Percentiles rank a stretch among this genome's conserved stretches.
These are phyloP conservation scores for Blepharisma japonicum DNA, from an alignment of 73 alveolate species.

Conservation along the genomic window DNA sequence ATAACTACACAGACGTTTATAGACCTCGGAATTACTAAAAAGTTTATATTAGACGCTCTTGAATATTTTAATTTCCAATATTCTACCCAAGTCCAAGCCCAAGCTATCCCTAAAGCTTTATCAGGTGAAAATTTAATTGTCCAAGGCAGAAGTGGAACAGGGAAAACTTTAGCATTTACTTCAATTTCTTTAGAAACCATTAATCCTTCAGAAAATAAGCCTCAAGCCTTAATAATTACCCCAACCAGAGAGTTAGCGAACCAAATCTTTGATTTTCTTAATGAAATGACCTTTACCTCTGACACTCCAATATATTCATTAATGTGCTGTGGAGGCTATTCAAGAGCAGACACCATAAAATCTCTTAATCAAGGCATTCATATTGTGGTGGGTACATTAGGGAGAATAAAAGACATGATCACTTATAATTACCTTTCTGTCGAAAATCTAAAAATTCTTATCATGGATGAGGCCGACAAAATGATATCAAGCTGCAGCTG, in stretches of 20 bases:
- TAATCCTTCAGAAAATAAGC: constrained; percentile 58
- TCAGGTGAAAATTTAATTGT: constrained; percentile 79
- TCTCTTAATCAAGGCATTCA: constrained; percentile 82
- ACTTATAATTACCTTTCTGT: not conserved
- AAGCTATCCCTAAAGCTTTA: constrained; percentile 73
- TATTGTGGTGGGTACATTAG: constrained; percentile 89
- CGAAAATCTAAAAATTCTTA: constrained; percentile 14
- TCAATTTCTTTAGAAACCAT: constrained; percentile 82
- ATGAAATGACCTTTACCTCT: constrained; percentile 77
- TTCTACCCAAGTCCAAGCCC: constrained; percentile 88
- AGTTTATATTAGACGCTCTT: constrained; percentile 57
- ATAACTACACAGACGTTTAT: constrained; percentile 45
- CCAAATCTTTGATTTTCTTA: constrained; percentile 78
- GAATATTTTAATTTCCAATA: constrained; percentile 72
- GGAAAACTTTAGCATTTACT: constrained; percentile 93
- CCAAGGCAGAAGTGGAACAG: constrained; percentile 97
- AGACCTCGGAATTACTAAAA: constrained; percentile 62
- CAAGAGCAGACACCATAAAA: constrained; percentile 74
- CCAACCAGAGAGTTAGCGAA: constrained; percentile 97
- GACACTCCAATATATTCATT: constrained; percentile 86
- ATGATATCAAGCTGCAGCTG: not conserved
- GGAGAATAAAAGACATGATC: constrained; percentile 46
- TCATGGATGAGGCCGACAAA: constrained; percentile 50
- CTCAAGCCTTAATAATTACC: constrained; percentile 80
- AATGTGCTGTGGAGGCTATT: constrained; percentile 88